Evolutionary conservation across 1,284 basidiomycete species (phyloP), one percentile per base, ranked within the genome.

Genomic region (Anthracocystis panici-leucophaei): DNA sequence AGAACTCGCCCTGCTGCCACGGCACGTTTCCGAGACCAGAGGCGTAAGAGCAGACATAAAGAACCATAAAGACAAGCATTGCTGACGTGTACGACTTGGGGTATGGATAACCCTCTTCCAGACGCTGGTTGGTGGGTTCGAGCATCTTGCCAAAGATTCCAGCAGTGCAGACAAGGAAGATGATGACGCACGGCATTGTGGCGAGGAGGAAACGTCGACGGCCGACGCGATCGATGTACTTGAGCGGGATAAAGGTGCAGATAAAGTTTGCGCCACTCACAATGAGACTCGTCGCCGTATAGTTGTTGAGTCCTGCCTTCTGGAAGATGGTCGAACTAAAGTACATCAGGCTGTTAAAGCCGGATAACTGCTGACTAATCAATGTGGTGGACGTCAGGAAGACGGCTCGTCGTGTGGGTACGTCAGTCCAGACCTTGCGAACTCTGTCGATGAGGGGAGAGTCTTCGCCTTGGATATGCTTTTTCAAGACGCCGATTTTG

Each of bases 1-100:
- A 93, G 27, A 94, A 88, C 83, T 94, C 92, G 67, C 92, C 92
- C 83, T 94, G 92, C 80, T 93, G 92, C 92, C 92, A 94, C 0
- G 93, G 92, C 0, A 93, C 91, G 80, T 93, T 93, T 9, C 90
- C 90, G 9, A 84, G 80, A 45, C 85, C 85, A 10, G 80, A 78
- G 0, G 92, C 93, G 81, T 93, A 94, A 7, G 91, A 92, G 1
- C 91, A 91, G 29, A 93, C 92, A 85, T 91, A 94, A 73, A 92
- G 82, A 70, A 93, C 90, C 92, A 94, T 93, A 25, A 91, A 90
- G 20, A 91, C 78, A 20, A 94, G 86, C n/a, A 94, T 91, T 61
- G 92, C 86, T 0, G 89, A 88, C 3, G 91, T 90, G 89, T 90
- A 92, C 7, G 88, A 84, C 16, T 86, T 87, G 2, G 91, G 88